phyloP scores from a whole-genome alignment of 176 grass and related monocot species.

The Oryza rufipogon region DNA sequence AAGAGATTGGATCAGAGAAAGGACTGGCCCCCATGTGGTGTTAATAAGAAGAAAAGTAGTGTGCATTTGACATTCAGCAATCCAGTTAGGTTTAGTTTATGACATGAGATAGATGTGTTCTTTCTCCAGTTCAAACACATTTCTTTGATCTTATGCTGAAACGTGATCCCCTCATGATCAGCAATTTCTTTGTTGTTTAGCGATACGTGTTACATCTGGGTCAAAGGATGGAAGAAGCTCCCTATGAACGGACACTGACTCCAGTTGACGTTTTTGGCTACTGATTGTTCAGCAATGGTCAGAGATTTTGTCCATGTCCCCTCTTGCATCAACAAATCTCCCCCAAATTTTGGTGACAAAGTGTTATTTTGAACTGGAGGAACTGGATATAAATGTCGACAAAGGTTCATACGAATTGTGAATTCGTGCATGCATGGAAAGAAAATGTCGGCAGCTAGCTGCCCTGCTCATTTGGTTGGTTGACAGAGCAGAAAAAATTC shows the following conservation, averaged over 20 bases:
- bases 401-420: neutral
- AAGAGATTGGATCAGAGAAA: conserved; percentile 4
- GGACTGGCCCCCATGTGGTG: conserved; percentile 33
- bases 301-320: neutral
- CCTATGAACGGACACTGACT: conserved; percentile 35
- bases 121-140: conserved; percentile 45
- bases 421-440: neutral
- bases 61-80: conserved; percentile 21
- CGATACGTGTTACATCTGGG: conserved; percentile 8
- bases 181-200: conserved; percentile 27
- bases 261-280: conserved; percentile 43
- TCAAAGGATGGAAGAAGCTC: conserved; percentile 28
- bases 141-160: conserved; percentile 45
- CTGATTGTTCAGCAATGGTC: neutral
- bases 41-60: conserved; percentile 24
- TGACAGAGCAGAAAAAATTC: neutral
- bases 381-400: neutral
- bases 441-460: neutral
- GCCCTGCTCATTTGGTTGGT: neutral
- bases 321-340: conserved; percentile 22
- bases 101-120: neutral
- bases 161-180: neutral
- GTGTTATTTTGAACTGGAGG: conserved; percentile 2
- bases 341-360: conserved; percentile 5
- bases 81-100: conserved; percentile 11